Conservation (phyloP, 441 rosid genomes). For the Hura crepitans region DNA sequence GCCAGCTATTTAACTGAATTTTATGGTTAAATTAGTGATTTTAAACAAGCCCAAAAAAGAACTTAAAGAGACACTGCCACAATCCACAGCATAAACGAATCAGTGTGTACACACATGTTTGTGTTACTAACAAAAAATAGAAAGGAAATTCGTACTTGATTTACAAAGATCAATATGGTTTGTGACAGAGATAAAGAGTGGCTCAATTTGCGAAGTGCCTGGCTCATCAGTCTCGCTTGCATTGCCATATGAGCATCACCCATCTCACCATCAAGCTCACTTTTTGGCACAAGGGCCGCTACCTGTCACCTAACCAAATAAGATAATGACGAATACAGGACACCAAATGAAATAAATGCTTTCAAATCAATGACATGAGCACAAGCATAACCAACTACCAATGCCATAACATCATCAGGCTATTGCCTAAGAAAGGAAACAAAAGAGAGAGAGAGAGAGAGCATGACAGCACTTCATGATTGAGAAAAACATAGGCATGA, state of each 20-base stretch:
- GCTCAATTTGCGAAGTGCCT: slow-evolving; percentile 92
- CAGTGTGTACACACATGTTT: background rate
- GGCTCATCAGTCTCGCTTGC: slow-evolving; percentile 99
- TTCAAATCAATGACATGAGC: background rate
- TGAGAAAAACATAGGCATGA: background rate
- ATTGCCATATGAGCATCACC: slow-evolving; percentile 99
- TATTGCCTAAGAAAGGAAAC: background rate
- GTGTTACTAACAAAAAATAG: background rate
- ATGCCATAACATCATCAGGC: background rate
- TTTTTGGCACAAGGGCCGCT: slow-evolving; percentile 96
- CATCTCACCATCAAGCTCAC: slow-evolving; percentile 99
- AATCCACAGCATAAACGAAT: background rate
- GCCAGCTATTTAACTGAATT: background rate
- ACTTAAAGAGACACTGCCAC: background rate
- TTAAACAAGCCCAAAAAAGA: background rate
- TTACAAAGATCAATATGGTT: slow-evolving; percentile 74
- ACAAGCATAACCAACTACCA: background rate
- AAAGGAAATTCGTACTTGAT: slow-evolving; percentile 53
- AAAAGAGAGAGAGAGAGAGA: background rate
- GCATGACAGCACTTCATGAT: background rate
- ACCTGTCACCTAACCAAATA: slow-evolving; percentile 44
- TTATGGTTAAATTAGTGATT: background rate
- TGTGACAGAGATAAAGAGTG: slow-evolving; percentile 84
- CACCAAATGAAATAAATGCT: background rate
- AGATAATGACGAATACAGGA: background rate